Evolutionary conservation across 1,284 basidiomycete genomes (phyloP).

Genomic region (Agaricales sp.): DNA sequence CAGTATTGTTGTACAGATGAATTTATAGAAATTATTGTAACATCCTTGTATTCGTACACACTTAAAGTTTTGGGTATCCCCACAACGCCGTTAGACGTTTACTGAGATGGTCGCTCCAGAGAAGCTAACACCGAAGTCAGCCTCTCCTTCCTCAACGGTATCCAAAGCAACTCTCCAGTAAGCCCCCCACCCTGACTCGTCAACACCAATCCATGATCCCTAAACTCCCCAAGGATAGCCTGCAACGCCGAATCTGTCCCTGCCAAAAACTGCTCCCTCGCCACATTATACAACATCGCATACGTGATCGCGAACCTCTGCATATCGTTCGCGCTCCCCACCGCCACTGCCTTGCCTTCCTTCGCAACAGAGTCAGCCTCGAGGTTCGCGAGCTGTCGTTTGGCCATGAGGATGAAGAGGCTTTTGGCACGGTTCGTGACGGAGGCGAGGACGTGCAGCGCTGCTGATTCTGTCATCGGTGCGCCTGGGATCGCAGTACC

Average conservation of each 20-base stretch:
- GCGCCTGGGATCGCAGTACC: slow-evolving; percentile 27
- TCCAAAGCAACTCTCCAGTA: slow-evolving; percentile 65
- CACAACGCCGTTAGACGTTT: no score
- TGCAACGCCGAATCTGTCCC: slow-evolving; percentile 78
- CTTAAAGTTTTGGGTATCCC: no score
- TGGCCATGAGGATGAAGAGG: slow-evolving; percentile 61
- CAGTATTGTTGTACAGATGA: no score
- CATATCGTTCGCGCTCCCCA: slow-evolving; percentile 22
- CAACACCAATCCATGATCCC: slow-evolving; percentile 78
- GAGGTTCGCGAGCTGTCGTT: slow-evolving; percentile 52
- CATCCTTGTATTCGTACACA: no score
- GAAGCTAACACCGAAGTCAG: slow-evolving; percentile 34
- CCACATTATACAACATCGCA: slow-evolving; percentile 51
- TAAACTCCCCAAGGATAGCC: slow-evolving; percentile 78
- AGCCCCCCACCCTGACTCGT: slow-evolving; percentile 28
- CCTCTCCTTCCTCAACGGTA: slow-evolving; percentile 69
- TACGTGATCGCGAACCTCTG: slow-evolving; percentile 50
- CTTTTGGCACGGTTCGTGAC: slow-evolving; percentile 83
- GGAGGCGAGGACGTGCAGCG: slow-evolving; percentile 73
- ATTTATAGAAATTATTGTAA: no score
- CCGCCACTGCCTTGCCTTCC: slow-evolving; percentile 12
- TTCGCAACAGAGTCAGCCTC: slow-evolving; percentile 26
- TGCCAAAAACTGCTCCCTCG: slow-evolving; percentile 76
- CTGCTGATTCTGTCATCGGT: slow-evolving; percentile 70
- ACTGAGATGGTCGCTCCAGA: no score